Percentiles rank a stretch among this genome's conserved stretches.
These are phyloP conservation scores for Chenopodium berlandieri DNA, from an alignment of 148 eudicot genomes.

Conservation along the genomic window DNA sequence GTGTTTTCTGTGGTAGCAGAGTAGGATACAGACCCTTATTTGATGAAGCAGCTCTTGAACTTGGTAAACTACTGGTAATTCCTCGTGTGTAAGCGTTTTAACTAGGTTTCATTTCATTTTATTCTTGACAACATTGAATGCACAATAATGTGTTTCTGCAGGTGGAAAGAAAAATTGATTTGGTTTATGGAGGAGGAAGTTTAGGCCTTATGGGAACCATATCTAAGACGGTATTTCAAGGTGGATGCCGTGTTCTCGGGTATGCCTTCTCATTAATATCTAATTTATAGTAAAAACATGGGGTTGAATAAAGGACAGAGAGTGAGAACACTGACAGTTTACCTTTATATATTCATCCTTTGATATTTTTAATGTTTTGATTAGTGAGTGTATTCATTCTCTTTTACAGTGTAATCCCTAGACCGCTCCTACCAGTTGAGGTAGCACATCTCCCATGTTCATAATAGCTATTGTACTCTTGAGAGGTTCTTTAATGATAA, in stretches of 20 bases:
- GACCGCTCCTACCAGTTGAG: conserved; percentile 59
- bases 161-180: conserved; percentile 62
- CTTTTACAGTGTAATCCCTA: conserved; percentile 56
- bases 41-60: conserved; percentile 66
- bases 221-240: conserved; percentile 64
- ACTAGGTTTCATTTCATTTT: not conserved
- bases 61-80: conserved; percentile 65
- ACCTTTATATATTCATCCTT: not conserved
- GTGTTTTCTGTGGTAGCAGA: conserved; percentile 81
- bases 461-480: not conserved
- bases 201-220: conserved; percentile 77
- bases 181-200: conserved; percentile 88
- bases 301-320: not conserved
- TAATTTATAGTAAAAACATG: not conserved
- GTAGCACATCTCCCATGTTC: conserved; percentile 28
- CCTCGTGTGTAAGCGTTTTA: not conserved
- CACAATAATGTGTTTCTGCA: conserved; percentile 7
- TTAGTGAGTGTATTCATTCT: conserved; percentile 2
- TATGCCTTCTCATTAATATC: conserved; percentile 18
- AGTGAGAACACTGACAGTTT: not conserved
- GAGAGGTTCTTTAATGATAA: conserved; percentile 2
- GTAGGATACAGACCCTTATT: conserved; percentile 56
- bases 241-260: conserved; percentile 83
- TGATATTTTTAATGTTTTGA: not conserved
- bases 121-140: not conserved